Evolutionary conservation across 345 rosid genomes (phyloP), one percentile per base, ranked within the genome.

Genomic region (Eucalyptus globulus): DNA sequence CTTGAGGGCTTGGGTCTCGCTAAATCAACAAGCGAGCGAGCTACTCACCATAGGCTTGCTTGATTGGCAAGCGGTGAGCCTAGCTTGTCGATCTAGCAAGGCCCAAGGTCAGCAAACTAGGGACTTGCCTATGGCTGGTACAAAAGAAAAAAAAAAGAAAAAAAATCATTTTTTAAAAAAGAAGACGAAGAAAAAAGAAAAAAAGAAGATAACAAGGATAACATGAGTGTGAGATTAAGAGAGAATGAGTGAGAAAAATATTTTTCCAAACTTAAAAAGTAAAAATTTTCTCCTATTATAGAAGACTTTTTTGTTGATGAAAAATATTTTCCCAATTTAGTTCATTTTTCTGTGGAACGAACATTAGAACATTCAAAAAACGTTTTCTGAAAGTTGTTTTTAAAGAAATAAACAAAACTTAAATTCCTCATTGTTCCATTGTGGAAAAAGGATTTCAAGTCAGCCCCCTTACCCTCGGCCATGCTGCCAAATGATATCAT

Each of bases 21-120:
- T 15, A 50, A 16, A 51, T 51, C 4, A 0, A 0, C 1, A 0
- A 50, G 3, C 19, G 0, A 50, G 53, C 1, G 0, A 50, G 53
- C 1, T 15, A 1, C 53, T 16, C 54, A 16, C 54, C 54, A 51
- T 51, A 3, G 21, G 21, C 21, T 51, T 51, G 21, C 21, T 51
- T 1, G 0, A 16, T 51, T 51, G 21, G 54, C 4, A 0, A 50
- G 8, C 0, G 8, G 8, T 50, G 21, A 50, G 4, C 54, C 21
- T 51, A 16, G 4, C 21, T 16, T 0, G 1, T 16, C 0, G 0
- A 51, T 16, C 0, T 51, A 0, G 8, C 0, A 0, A 16, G 54
- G 4, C 4, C 2, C 3, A 1, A 51, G 9, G 9, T 16, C 3
- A 0, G 2, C 53, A 50, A 50, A 16, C 21, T 50, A 15, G 19